Percentiles rank a stretch among this genome's conserved stretches.
Conservation (phyloP, 345 rosid genomes). For the Eucalyptus coolabah region DNA sequence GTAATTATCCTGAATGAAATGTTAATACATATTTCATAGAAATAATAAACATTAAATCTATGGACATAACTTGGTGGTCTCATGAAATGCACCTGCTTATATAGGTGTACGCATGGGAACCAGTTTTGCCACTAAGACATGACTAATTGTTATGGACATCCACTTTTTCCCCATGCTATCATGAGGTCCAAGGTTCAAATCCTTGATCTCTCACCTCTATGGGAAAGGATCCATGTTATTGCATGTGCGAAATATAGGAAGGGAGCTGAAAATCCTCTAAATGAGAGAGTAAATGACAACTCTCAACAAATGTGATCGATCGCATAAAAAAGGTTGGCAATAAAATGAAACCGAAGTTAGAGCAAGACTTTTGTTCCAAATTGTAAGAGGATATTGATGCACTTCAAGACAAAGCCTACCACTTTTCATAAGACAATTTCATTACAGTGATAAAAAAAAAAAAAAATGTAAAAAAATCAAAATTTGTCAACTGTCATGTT, state of each 20-base stretch:
- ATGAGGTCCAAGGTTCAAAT: background rate
- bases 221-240: background rate
- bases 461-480: accelerated
- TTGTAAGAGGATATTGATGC: too few species aligned
- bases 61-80: background rate
- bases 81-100: background rate
- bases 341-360: too few species aligned
- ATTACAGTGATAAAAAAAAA: accelerated
- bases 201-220: background rate
- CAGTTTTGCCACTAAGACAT: background rate
- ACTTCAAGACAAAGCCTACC: background rate
- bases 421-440: background rate
- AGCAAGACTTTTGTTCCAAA: background rate
- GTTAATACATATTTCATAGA: background rate
- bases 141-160: background rate
- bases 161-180: background rate
- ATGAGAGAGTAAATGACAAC: background rate
- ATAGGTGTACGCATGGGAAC: background rate
- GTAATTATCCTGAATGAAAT: background rate
- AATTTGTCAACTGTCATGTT: accelerated
- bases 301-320: background rate
- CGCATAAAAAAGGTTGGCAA: background rate
- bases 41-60: background rate
- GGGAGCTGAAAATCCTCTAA: background rate
- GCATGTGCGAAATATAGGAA: background rate